These are phyloP conservation scores for Schwanniomyces polymorphus DNA, from an alignment of 805 yeast species.

Conservation along the genomic window DNA sequence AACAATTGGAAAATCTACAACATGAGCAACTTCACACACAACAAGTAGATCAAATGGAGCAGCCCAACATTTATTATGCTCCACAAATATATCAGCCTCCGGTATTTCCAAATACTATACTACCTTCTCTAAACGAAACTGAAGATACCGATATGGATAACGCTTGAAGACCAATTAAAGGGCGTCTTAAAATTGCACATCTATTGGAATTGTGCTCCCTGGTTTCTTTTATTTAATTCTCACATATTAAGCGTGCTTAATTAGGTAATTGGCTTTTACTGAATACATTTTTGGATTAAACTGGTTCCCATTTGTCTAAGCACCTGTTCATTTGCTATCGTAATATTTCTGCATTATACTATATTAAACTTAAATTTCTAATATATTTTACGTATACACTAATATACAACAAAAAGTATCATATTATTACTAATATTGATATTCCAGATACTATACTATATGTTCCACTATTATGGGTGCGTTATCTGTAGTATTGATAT, in stretches of 20 bases:
- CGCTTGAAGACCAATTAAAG: not conserved
- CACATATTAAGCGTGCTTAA: not conserved
- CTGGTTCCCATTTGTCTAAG: too few species aligned
- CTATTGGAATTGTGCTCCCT: not conserved
- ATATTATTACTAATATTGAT: too few species aligned
- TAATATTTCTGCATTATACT: not conserved
- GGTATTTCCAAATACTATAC: conserved; percentile 32
- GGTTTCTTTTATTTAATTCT: not conserved
- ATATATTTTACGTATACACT: not conserved
- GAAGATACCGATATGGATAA: conserved; percentile 36
- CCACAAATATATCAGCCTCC: conserved; percentile 44
- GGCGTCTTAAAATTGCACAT: not conserved
- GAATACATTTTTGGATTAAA: too few species aligned
- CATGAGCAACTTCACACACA: conserved; percentile 15
- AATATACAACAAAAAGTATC: not conserved
- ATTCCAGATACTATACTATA: too few species aligned
- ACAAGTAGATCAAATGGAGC: not conserved
- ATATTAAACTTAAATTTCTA: not conserved
- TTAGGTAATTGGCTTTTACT: not conserved
- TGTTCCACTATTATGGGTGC: too few species aligned
- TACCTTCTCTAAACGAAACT: conserved; percentile 24
- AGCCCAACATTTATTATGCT: conserved; percentile 20
- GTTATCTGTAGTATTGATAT: too few species aligned
- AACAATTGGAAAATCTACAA: conserved; percentile 14
- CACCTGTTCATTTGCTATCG: not conserved